These are phyloP conservation scores for Barnettozyma hawaiiensis DNA, from an alignment of 1,139 yeast species.

Conservation along the genomic window DNA sequence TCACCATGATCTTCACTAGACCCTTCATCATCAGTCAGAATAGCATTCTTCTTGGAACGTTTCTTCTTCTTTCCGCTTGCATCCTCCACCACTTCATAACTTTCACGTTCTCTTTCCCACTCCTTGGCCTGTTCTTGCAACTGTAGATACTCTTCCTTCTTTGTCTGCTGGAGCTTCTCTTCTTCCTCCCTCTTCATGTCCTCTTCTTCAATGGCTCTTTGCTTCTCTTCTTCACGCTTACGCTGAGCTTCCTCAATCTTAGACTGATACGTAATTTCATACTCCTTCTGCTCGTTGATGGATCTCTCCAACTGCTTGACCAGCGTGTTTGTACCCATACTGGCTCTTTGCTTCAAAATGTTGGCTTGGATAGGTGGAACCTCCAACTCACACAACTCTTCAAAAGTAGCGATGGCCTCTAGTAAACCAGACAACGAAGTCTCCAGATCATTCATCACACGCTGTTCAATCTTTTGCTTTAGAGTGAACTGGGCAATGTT, in stretches of 20 bases:
- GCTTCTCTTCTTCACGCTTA: slow-evolving; percentile 54
- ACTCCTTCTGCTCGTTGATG: slow-evolving; percentile 66
- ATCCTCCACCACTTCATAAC: slow-evolving; percentile 28
- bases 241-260: slow-evolving; percentile 72
- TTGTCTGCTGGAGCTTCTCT: slow-evolving; percentile 37
- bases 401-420: slow-evolving; percentile 57
- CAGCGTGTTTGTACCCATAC: slow-evolving; percentile 74
- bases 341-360: slow-evolving; percentile 80
- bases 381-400: slow-evolving; percentile 50
- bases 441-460: slow-evolving; percentile 59
- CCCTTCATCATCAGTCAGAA: slow-evolving; percentile 27
- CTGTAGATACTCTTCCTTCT: slow-evolving; percentile 61
- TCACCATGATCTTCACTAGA: too few relatives aligned
- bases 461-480: slow-evolving; percentile 52
- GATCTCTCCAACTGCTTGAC: slow-evolving; percentile 65
- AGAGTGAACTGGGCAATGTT: slow-evolving; percentile 82
- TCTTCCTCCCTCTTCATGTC: slow-evolving; percentile 41
- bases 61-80: slow-evolving; percentile 25
- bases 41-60: slow-evolving; percentile 24
- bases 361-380: slow-evolving; percentile 71
- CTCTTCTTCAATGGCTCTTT: slow-evolving; percentile 37
- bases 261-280: slow-evolving; percentile 50
- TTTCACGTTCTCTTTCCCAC: slow-evolving; percentile 63
- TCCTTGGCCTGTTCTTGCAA: slow-evolving; percentile 79
- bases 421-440: slow-evolving; percentile 53